These are phyloP conservation scores for Glonium stellatum DNA, from an alignment of 495 filamentous ascomycete genomes.

Conservation along the genomic window DNA sequence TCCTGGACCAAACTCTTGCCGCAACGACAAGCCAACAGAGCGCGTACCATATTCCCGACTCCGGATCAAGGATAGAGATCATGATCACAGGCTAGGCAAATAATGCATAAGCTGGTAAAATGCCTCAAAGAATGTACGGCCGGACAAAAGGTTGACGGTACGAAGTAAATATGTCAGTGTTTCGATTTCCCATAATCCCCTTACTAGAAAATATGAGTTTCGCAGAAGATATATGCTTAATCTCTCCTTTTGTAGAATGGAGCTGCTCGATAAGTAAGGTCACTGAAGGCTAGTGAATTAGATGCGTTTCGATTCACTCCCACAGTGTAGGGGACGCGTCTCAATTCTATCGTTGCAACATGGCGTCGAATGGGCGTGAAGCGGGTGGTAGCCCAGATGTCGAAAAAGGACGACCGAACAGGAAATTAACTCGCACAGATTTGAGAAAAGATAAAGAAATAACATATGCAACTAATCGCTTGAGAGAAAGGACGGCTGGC, in stretches of 20 bases:
- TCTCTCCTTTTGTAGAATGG: too few species aligned
- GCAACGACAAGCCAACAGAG: slow-evolving; percentile 37
- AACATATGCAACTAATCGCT: not conserved
- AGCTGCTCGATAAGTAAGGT: too few species aligned
- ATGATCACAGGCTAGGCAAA: not conserved
- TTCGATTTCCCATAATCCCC: not conserved
- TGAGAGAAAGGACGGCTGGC: not conserved
- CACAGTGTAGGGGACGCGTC: not conserved
- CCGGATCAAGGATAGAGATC: slow-evolving; percentile 38
- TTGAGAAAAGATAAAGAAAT: not conserved
- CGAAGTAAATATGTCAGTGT: not conserved
- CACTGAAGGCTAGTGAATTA: not conserved
- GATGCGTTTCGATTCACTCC: not conserved
- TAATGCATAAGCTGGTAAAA: not conserved
- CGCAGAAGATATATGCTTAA: too few species aligned
- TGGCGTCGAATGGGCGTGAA: not conserved
- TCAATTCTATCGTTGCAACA: not conserved
- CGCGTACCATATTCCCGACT: slow-evolving; percentile 46
- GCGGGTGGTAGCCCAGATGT: not conserved
- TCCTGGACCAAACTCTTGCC: slow-evolving; percentile 35
- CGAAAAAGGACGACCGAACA: not conserved
- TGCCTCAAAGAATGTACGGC: not conserved
- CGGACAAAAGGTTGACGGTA: not conserved
- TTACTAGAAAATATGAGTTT: too few species aligned
- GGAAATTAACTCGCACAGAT: not conserved